These are phyloP conservation scores for Aspergillus coremiiformis DNA, from an alignment of 495 filamentous ascomycete species.

Conservation along the genomic window DNA sequence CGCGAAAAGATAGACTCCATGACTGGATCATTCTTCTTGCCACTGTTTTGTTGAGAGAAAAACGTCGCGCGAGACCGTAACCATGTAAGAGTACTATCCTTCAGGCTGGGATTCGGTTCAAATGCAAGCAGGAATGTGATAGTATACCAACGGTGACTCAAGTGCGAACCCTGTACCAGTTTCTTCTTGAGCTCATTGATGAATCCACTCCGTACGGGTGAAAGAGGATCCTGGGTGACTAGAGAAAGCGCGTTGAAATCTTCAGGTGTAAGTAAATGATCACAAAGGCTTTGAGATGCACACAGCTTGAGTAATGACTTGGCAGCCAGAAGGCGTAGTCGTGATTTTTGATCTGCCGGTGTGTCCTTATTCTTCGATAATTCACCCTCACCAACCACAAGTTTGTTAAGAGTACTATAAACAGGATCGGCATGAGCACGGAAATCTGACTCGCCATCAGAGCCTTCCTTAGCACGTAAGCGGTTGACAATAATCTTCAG, in stretches of 20 bases:
- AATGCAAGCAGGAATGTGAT: slow-evolving; percentile 85
- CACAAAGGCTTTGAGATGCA: slow-evolving; percentile 56
- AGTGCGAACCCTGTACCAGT: slow-evolving; percentile 45
- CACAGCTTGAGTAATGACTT: slow-evolving; percentile 80
- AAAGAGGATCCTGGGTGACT: slow-evolving; percentile 68
- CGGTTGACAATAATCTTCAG: slow-evolving; percentile 83
- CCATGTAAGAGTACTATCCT: slow-evolving; percentile 75
- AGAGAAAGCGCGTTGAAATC: slow-evolving; percentile 76
- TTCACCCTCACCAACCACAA: slow-evolving; percentile 71
- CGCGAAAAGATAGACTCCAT: slow-evolving; percentile 84
- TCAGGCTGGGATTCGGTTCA: slow-evolving; percentile 65
- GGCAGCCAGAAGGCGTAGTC: slow-evolving; percentile 74
- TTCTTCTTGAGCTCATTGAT: slow-evolving; percentile 79
- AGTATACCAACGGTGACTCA: slow-evolving; percentile 67
- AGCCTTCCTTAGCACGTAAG: slow-evolving; percentile 57
- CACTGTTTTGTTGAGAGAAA: slow-evolving; percentile 35
- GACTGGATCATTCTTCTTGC: slow-evolving; percentile 44
- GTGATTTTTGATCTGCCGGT: slow-evolving; percentile 62
- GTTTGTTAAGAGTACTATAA: slow-evolving; percentile 66
- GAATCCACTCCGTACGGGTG: slow-evolving; percentile 68
- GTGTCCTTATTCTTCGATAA: slow-evolving; percentile 66
- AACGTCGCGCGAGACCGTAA: slow-evolving; percentile 63
- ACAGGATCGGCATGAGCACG: slow-evolving; percentile 59
- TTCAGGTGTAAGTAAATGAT: slow-evolving; percentile 59
- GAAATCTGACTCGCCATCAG: slow-evolving; percentile 47